phyloP scores from a whole-genome alignment of 2,329 filamentous ascomycete species.

The Botrytis fragariae region DNA sequence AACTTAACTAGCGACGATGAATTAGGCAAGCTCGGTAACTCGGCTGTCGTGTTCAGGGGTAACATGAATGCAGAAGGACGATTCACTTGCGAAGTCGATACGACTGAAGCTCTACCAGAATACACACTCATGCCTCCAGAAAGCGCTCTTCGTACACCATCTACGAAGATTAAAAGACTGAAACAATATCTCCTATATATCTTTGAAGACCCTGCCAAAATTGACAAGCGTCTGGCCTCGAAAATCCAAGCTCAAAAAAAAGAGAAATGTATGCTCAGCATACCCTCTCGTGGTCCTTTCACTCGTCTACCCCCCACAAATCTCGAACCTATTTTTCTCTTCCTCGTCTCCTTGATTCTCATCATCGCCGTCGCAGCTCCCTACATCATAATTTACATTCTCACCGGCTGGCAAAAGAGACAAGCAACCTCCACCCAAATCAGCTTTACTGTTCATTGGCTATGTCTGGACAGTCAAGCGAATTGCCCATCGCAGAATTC shows the following conservation, averaged over 20 bases:
- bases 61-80: neutral
- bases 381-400: neutral
- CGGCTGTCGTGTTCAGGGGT: neutral
- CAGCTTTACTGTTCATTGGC: neutral
- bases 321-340: neutral
- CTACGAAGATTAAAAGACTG: neutral
- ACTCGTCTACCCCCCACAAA: neutral
- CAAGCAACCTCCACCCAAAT: neutral
- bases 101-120: neutral
- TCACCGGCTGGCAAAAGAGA: neutral
- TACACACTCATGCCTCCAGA: neutral
- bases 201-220: neutral
- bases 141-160: neutral
- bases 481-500: neutral
- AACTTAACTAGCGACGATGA: neutral
- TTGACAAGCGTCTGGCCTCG: neutral
- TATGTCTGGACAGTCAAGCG: neutral
- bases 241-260: neutral
- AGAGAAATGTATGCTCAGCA: neutral
- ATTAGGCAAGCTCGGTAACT: constrained; percentile 4
- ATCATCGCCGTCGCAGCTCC: neutral
- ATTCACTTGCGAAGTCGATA: neutral
- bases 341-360: neutral
- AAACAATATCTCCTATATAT: neutral
- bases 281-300: neutral